Conservation (phyloP, 2,329 filamentous ascomycete genomes). For the Alternaria sp. region DNA sequence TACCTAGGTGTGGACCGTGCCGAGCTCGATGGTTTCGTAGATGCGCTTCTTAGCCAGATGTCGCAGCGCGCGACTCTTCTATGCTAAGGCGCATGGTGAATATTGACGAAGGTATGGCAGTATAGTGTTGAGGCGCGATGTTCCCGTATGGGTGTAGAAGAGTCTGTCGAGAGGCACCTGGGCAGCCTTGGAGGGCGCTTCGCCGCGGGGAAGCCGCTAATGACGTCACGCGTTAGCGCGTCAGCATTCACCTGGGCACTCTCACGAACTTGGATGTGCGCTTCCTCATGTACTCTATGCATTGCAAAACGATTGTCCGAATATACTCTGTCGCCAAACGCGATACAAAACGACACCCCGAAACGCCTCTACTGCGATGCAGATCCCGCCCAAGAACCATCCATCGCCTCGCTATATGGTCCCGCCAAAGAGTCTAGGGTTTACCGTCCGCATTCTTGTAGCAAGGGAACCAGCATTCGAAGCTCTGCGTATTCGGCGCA, state of each 20-base stretch:
- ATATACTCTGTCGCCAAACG: background rate
- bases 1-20: no score
- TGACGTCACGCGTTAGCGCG: background rate
- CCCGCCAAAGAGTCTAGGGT: background rate
- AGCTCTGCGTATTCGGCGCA: background rate
- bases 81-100: no score
- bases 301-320: background rate
- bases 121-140: no score
- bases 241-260: background rate
- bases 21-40: no score
- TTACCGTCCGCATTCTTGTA: slow-evolving; percentile 8
- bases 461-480: slow-evolving; percentile 14
- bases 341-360: no score
- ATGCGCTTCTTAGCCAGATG: no score
- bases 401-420: background rate
- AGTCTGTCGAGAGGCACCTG: no score
- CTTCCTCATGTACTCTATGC: background rate
- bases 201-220: background rate
- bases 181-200: no score
- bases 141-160: no score
- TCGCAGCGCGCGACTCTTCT: no score
- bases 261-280: background rate
- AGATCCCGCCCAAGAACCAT: background rate
- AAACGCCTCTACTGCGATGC: background rate
- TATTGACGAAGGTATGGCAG: no score